Conservation (phyloP, 768 basidiomycete genomes). For the Lyophyllum atratum region DNA sequence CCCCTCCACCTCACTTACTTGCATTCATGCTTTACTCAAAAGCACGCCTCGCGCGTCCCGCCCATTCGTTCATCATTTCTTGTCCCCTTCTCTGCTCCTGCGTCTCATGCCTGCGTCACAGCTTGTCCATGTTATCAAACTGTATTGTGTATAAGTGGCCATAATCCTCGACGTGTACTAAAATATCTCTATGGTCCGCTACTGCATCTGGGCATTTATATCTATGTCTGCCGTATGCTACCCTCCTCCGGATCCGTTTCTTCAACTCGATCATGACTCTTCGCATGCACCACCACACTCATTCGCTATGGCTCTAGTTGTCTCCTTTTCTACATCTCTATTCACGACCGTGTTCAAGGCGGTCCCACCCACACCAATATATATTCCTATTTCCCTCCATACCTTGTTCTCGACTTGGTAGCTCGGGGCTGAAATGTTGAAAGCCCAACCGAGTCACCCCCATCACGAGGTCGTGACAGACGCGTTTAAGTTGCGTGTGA, state of each 20-base stretch:
- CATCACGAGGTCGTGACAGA: background rate
- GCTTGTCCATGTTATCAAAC: slow-evolving; percentile 7
- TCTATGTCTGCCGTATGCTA: slow-evolving; percentile 9
- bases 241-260: background rate
- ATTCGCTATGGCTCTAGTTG: background rate
- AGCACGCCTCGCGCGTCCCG: slow-evolving; percentile 1
- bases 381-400: background rate
- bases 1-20: slow-evolving; percentile 1
- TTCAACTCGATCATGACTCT: background rate
- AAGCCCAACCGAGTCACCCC: no score
- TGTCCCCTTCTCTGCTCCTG: background rate
- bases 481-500: background rate
- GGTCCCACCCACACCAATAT: background rate
- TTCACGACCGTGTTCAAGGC: background rate
- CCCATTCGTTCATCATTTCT: slow-evolving; percentile 7
- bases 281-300: background rate
- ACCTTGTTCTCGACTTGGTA: background rate
- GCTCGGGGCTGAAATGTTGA: background rate
- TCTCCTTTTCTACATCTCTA: background rate
- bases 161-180: slow-evolving; percentile 16
- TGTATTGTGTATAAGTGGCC: slow-evolving; percentile 15
- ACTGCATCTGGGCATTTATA: slow-evolving; percentile 4
- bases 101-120: slow-evolving; percentile 3
- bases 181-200: slow-evolving; percentile 11
- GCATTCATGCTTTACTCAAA: slow-evolving; percentile 7